Evolutionary conservation across 305 asterid species (phyloP).

Genomic region (Withania somnifera): DNA sequence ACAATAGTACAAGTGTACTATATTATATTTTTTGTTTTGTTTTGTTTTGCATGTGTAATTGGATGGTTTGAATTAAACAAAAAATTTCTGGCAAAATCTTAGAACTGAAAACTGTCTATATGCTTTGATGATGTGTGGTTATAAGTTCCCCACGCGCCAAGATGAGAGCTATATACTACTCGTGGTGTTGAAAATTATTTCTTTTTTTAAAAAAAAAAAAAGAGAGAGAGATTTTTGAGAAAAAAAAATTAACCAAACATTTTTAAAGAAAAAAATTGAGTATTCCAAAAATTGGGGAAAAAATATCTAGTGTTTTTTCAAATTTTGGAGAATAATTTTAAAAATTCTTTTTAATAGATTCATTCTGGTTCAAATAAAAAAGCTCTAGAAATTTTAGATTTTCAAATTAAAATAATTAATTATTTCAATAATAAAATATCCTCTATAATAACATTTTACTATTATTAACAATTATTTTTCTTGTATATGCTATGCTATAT

Average conservation of each 20-base stretch:
- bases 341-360: too few relatives aligned
- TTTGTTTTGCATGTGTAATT: background rate
- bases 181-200: background rate
- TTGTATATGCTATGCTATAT: too few relatives aligned
- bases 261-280: background rate
- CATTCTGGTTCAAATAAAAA: too few relatives aligned
- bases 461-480: too few relatives aligned
- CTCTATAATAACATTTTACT: too few relatives aligned
- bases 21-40: background rate
- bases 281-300: background rate
- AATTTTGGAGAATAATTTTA: too few relatives aligned
- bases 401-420: too few relatives aligned
- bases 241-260: background rate
- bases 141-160: conserved; percentile 14
- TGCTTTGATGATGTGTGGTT: conserved; percentile 8
- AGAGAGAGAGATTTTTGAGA: background rate
- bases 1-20: too few relatives aligned
- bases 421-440: too few relatives aligned
- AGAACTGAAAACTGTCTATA: background rate
- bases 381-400: too few relatives aligned
- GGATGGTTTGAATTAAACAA: background rate
- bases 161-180: background rate
- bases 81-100: too few relatives aligned
- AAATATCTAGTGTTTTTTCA: background rate
- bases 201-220: background rate